Conservation (phyloP, 805 yeast species). For the Blastobotrys parvus region DNA sequence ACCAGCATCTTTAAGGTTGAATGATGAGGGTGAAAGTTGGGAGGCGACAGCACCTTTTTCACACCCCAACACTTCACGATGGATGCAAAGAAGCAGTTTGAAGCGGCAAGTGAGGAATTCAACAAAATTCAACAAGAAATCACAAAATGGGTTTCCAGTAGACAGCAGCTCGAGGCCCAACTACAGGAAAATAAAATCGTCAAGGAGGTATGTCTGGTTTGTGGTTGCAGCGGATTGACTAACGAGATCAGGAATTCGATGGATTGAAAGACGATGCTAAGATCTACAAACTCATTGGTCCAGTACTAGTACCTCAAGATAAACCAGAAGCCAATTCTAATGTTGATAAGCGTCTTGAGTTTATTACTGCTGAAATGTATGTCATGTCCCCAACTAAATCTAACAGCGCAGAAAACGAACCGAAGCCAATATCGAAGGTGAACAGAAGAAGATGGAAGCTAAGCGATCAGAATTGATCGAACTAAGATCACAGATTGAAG, state of each 20-base stretch:
- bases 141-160: slow-evolving; percentile 50
- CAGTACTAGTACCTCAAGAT: slow-evolving; percentile 86
- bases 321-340: slow-evolving; percentile 71
- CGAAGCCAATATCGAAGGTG: slow-evolving; percentile 29
- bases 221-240: background rate
- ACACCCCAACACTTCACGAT: background rate
- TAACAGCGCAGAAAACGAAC: background rate
- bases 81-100: slow-evolving; percentile 5
- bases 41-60: no score
- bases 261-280: slow-evolving; percentile 58
- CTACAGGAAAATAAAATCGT: slow-evolving; percentile 90
- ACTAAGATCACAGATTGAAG: slow-evolving; percentile 5
- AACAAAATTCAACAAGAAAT: slow-evolving; percentile 23
- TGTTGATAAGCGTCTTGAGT: slow-evolving; percentile 84
- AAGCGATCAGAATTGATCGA: slow-evolving; percentile 38
- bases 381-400: slow-evolving; percentile 6
- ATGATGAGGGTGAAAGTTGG: no score
- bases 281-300: slow-evolving; percentile 85
- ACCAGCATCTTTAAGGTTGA: no score
- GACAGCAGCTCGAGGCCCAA: slow-evolving; percentile 89
- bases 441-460: slow-evolving; percentile 56
- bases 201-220: slow-evolving; percentile 31
- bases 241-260: slow-evolving; percentile 49
- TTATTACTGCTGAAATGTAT: slow-evolving; percentile 69
- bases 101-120: slow-evolving; percentile 14